A percentile compares a stretch with the other conserved stretches of the same genome.
Evolutionary conservation across 495 filamentous ascomycete genomes (phyloP).

Genomic region (Elasticomyces elasticus): DNA sequence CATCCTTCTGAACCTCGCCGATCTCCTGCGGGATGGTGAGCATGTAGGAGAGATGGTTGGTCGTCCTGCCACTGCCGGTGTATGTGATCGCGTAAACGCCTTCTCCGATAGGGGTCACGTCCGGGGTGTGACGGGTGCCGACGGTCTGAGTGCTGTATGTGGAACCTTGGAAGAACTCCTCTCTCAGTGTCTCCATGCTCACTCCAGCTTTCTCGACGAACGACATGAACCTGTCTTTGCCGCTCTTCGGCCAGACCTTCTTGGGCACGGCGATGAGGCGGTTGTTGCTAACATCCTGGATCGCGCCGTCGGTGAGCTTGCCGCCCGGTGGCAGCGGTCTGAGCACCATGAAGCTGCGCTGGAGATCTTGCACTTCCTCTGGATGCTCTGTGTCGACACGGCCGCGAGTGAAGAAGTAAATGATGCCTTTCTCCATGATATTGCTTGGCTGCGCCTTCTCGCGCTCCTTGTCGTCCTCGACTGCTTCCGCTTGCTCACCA

Average conservation of each 20-base stretch:
- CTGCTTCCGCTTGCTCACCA: slow-evolving; percentile 6
- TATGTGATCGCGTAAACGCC: slow-evolving; percentile 78
- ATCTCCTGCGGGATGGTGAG: slow-evolving; percentile 65
- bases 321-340: slow-evolving; percentile 63
- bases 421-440: slow-evolving; percentile 81
- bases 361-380: slow-evolving; percentile 58
- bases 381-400: slow-evolving; percentile 67
- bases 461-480: slow-evolving; percentile 34
- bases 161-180: slow-evolving; percentile 53
- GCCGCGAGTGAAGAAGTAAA: slow-evolving; percentile 86
- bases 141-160: slow-evolving; percentile 71
- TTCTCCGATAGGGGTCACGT: slow-evolving; percentile 67
- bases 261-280: slow-evolving; percentile 75
- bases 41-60: slow-evolving; percentile 72
- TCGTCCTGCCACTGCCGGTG: slow-evolving; percentile 42
- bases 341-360: slow-evolving; percentile 73
- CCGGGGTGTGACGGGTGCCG: slow-evolving; percentile 59
- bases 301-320: slow-evolving; percentile 51
- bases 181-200: slow-evolving; percentile 60
- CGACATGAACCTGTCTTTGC: slow-evolving; percentile 63
- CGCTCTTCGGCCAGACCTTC: slow-evolving; percentile 68
- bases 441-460: slow-evolving; percentile 55
- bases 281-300: slow-evolving; percentile 55
- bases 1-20: slow-evolving; percentile 63
- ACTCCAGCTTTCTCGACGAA: slow-evolving; percentile 73